Percentiles rank a stretch among this genome's conserved stretches.
These are phyloP conservation scores for Suillus plorans DNA, from an alignment of 768 basidiomycete genomes.

Conservation along the genomic window DNA sequence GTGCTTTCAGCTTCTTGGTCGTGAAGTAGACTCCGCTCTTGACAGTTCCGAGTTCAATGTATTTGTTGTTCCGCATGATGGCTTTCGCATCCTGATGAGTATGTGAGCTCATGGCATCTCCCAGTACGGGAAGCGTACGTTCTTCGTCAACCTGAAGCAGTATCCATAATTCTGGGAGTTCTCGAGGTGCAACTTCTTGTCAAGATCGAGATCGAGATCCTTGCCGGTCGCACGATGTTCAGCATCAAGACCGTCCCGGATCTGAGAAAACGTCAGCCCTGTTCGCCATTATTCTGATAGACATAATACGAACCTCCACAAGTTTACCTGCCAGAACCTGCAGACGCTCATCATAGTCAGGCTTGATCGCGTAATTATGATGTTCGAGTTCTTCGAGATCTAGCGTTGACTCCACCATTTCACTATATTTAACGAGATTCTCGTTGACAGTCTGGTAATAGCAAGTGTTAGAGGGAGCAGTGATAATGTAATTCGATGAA, in stretches of 20 bases:
- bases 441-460: constrained; percentile 53
- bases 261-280: constrained; percentile 28
- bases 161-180: constrained; percentile 88
- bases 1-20: constrained; percentile 67
- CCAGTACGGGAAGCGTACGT: constrained; percentile 41
- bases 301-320: constrained; percentile 40
- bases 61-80: constrained; percentile 61
- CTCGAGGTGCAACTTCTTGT: constrained; percentile 96
- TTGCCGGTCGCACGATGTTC: constrained; percentile 72
- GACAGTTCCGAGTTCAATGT: constrained; percentile 80
- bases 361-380: constrained; percentile 89
- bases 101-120: not conserved
- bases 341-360: constrained; percentile 82
- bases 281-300: not conserved
- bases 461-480: not conserved
- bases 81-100: constrained; percentile 70
- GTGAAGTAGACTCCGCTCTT: constrained; percentile 91
- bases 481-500: not conserved
- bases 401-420: constrained; percentile 96
- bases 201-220: constrained; percentile 78
- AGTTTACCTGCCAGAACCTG: constrained; percentile 68
- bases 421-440: constrained; percentile 74
- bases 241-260: constrained; percentile 77
- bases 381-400: constrained; percentile 84
- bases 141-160: constrained; percentile 90